Base-by-base conservation (phyloP, 2,329 filamentous ascomycete species). In the Alternaria gaisen region DNA sequence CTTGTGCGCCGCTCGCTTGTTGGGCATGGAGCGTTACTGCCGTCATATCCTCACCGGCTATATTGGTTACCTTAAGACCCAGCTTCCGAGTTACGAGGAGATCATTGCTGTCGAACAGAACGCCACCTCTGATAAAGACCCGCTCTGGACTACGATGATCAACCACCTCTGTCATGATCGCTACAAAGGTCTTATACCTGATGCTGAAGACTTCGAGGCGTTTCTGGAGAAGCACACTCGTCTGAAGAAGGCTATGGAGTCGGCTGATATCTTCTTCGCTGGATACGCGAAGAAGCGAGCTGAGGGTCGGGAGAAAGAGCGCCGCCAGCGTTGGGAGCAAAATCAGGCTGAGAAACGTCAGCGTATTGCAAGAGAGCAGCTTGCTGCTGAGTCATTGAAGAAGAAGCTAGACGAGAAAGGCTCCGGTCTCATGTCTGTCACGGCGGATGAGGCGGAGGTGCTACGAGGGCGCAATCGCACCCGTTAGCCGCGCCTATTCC, bases 21-120 rank as follows among this genome's bases (percentile, higher is more conserved):
- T 70, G 1, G 64, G 64, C 1, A 68, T 70, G 67, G 55, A 67
- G 32, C 47, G 26, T 3, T 70, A 70, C 34, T 60, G 60, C 11
- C 42, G 41, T 16, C 46, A 48, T 9, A 65, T 67, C 3, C 53
- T 54, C 2, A 24, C 14, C 1, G 36, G 18, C 14, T 60, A 59
- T 10, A 7, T 57, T 22, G 44, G 57, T 6, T 69, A 67, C 20
- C 51, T 69, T 4, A 57, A 62, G 44, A 60, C 22, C 1, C 18
- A 53, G 12, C 54, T 70, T 5, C 62, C 67, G 8, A 42, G 36
- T 8, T 67, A 68, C n/a, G 48, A 61, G 16, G 61, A 68, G 56
- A 68, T 70, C 18, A 18, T 34, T 1, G 41, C 40, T 9, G 50
- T 70, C n/a, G 61, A 60, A 40, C 12, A 42, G n/a, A 62, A 57